These are phyloP conservation scores for Choiromyces venosus DNA, from an alignment of 495 filamentous ascomycete species.

Conservation along the genomic window DNA sequence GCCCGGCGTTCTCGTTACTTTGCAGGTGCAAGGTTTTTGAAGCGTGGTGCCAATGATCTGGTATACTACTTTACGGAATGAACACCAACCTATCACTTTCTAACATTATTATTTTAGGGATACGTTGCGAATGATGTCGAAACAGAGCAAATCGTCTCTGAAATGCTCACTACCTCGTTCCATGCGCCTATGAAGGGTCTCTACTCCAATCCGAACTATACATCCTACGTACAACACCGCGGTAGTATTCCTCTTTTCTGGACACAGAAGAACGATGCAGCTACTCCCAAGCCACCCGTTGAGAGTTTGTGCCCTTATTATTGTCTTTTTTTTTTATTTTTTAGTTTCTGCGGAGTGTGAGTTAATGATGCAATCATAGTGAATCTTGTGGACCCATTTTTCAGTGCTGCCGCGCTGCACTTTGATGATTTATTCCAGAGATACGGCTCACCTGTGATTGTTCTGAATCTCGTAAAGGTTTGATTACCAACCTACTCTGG, in stretches of 20 bases:
- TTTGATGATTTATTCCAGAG: conserved; percentile 94
- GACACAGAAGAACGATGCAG: conserved; percentile 95
- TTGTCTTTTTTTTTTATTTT: not conserved
- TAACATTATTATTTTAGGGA: conserved; percentile 49
- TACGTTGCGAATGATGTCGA: conserved; percentile 99
- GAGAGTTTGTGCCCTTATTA: conserved; percentile 48
- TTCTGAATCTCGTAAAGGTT: conserved; percentile 85
- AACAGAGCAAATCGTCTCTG: conserved; percentile 96
- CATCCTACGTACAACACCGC: conserved; percentile 93
- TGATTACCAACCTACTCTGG: not conserved
- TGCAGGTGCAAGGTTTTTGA: conserved; percentile 88
- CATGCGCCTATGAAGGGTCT: conserved; percentile 82
- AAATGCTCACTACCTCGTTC: conserved; percentile 88
- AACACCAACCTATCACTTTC: not conserved
- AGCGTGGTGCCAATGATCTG: conserved; percentile 89
- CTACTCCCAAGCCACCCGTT: conserved; percentile 91
- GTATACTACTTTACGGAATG: conserved; percentile 34
- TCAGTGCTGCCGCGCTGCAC: conserved; percentile 89
- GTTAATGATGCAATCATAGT: conserved; percentile 44
- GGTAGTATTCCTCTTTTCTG: conserved; percentile 96
- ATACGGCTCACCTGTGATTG: conserved; percentile 86
- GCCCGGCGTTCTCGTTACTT: conserved; percentile 89
- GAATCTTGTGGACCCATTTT: conserved; percentile 92
- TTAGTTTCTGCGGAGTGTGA: not conserved
- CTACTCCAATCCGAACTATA: conserved; percentile 83